Evolutionary conservation across 805 yeast species (phyloP).

Genomic region (Kregervanrija delftensis): DNA sequence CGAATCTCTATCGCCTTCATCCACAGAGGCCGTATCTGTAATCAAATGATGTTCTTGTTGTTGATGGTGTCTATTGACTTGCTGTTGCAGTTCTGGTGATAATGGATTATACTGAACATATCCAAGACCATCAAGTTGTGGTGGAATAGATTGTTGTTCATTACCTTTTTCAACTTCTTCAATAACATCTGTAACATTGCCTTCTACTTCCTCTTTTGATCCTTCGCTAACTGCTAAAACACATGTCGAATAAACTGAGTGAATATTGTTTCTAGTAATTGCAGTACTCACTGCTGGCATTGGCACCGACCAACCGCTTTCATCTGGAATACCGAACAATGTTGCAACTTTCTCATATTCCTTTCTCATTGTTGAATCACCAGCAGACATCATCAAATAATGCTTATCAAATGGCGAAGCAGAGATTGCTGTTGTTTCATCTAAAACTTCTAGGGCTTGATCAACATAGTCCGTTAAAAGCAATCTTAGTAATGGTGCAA

Average conservation of each 20-base stretch:
- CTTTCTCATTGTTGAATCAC: slow-evolving; percentile 68
- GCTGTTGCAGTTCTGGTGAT: slow-evolving; percentile 20
- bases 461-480: slow-evolving; percentile 80
- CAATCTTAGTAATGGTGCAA: slow-evolving; percentile 80
- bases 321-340: slow-evolving; percentile 90
- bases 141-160: too few relatives aligned
- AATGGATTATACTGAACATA: slow-evolving; percentile 30
- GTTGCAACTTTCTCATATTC: slow-evolving; percentile 85
- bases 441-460: slow-evolving; percentile 83
- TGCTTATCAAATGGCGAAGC: slow-evolving; percentile 90
- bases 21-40: slow-evolving; percentile 42
- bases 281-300: slow-evolving; percentile 91
- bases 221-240: slow-evolving; percentile 35
- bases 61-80: slow-evolving; percentile 18
- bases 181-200: background rate
- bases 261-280: slow-evolving; percentile 85
- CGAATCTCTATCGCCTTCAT: slow-evolving; percentile 50
- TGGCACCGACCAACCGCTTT: slow-evolving; percentile 95
- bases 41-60: slow-evolving; percentile 11
- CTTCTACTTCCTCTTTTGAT: slow-evolving; percentile 6
- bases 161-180: background rate
- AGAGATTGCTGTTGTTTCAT: slow-evolving; percentile 76
- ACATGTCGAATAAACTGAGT: slow-evolving; percentile 90
- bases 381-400: slow-evolving; percentile 85
- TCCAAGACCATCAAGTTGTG: background rate